Percentiles rank a stretch among this genome's conserved stretches.
Evolutionary conservation across 441 rosid genomes (phyloP).

Genomic region (Arabidopsis hybrid): DNA sequence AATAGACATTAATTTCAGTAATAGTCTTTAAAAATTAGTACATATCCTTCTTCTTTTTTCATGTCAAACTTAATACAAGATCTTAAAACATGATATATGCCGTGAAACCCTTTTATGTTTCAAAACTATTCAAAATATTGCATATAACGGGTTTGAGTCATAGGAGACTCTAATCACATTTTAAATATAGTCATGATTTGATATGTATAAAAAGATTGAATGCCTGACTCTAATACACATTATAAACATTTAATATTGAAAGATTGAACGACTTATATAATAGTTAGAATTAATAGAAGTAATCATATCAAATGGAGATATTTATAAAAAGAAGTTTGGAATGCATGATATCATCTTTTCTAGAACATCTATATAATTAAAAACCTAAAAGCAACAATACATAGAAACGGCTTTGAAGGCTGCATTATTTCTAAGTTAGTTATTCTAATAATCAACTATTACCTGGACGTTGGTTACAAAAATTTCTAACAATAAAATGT

Average conservation of each 20-base stretch:
- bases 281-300: background rate
- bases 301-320: background rate
- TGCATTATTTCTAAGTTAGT: conserved; percentile 31
- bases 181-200: no score
- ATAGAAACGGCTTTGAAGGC: conserved; percentile 11
- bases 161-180: background rate
- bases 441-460: conserved; percentile 27
- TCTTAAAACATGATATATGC: background rate
- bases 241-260: background rate
- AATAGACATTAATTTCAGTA: no score
- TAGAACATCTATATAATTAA: background rate
- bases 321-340: conserved; percentile 7
- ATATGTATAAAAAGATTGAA: no score
- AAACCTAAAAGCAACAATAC: conserved; percentile 15
- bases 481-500: conserved; percentile 23
- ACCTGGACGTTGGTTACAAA: conserved; percentile 34
- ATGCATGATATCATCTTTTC: conserved; percentile 6
- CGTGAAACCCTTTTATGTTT: background rate
- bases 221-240: background rate
- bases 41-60: no score
- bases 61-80: no score
- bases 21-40: no score
- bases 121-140: background rate
- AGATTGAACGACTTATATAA: background rate
- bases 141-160: background rate